Evolutionary conservation across 1,139 yeast genomes (phyloP).

Genomic region (Lodderomyces theae): DNA sequence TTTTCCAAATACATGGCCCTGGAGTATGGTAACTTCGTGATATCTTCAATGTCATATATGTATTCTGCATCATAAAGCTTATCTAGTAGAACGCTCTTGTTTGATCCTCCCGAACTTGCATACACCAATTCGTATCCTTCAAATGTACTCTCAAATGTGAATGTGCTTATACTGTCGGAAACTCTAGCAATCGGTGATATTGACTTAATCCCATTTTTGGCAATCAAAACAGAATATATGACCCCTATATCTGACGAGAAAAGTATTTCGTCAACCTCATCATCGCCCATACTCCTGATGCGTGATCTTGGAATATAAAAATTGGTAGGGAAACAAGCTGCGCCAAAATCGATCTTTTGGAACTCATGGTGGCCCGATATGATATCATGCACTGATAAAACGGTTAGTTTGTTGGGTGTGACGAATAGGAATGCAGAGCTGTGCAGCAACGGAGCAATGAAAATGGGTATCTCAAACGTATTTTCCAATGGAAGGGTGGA

Average conservation of each 20-base stretch:
- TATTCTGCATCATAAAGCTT: conserved; percentile 15
- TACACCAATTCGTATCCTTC: conserved; percentile 26
- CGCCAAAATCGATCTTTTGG: conserved; percentile 14
- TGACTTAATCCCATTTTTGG: conserved; percentile 13
- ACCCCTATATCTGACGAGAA: conserved; percentile 44
- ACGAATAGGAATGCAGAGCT: conserved; percentile 38
- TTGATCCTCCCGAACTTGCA: conserved; percentile 35
- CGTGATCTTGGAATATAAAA: conserved; percentile 26
- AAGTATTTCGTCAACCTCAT: conserved; percentile 33
- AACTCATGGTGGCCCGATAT: conserved; percentile 47
- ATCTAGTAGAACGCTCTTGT: conserved; percentile 27
- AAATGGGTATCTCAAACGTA: conserved; percentile 39
- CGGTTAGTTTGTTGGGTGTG: conserved; percentile 23
- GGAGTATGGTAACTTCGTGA: conserved; percentile 14
- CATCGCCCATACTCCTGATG: conserved; percentile 1
- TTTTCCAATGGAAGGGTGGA: conserved; percentile 35
- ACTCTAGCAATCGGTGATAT: conserved; percentile 24
- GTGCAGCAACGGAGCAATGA: conserved; percentile 34
- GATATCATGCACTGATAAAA: conserved; percentile 42
- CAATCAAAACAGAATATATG: conserved; percentile 30
- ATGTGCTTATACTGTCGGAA: conserved; percentile 33
- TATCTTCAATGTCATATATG: conserved; percentile 14
- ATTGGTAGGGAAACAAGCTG: conserved; percentile 38
- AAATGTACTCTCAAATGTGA: conserved; percentile 24
- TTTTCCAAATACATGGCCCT: conserved; percentile 19